phyloP scores from a whole-genome alignment of 352 stramenopile genomes.

The Phytophthora pistaciae region DNA sequence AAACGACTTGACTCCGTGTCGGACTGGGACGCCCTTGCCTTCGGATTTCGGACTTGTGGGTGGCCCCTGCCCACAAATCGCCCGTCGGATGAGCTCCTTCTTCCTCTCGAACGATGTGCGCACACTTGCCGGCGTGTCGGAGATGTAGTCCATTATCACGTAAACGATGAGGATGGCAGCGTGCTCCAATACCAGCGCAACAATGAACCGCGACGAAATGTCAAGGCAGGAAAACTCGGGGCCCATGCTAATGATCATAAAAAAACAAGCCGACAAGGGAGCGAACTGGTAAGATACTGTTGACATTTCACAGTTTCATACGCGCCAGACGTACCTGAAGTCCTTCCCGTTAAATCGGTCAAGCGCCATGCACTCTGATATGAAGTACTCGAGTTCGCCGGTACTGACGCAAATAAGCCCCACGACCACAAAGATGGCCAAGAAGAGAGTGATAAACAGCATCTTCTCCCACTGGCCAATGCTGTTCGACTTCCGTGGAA shows the following conservation, averaged over 20 bases:
- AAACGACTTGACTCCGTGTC: constrained; percentile 36
- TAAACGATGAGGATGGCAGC: constrained; percentile 80
- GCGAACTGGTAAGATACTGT: not conserved
- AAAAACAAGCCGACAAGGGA: constrained; percentile 16
- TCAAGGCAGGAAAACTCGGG: constrained; percentile 84
- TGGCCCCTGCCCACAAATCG: constrained; percentile 74
- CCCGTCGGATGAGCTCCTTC: constrained; percentile 85
- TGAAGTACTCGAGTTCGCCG: constrained; percentile 86
- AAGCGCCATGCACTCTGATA: constrained; percentile 73
- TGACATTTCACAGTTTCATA: not conserved
- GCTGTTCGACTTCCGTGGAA: constrained; percentile 85
- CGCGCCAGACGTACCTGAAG: constrained; percentile 68
- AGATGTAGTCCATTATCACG: constrained; percentile 85
- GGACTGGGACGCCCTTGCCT: constrained; percentile 16
- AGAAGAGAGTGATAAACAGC: constrained; percentile 83
- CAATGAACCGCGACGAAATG: constrained; percentile 81
- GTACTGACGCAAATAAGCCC: constrained; percentile 88
- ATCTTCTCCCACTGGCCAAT: constrained; percentile 91
- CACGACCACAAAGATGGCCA: constrained; percentile 86
- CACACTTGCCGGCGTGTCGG: constrained; percentile 76
- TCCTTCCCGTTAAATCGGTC: constrained; percentile 84
- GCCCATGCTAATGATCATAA: constrained; percentile 64
- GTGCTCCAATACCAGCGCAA: constrained; percentile 82
- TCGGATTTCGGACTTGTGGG: constrained; percentile 20
- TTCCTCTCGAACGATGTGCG: constrained; percentile 87